Conservation (phyloP, 2,329 filamentous ascomycete species). For the Colletotrichum tabaci region DNA sequence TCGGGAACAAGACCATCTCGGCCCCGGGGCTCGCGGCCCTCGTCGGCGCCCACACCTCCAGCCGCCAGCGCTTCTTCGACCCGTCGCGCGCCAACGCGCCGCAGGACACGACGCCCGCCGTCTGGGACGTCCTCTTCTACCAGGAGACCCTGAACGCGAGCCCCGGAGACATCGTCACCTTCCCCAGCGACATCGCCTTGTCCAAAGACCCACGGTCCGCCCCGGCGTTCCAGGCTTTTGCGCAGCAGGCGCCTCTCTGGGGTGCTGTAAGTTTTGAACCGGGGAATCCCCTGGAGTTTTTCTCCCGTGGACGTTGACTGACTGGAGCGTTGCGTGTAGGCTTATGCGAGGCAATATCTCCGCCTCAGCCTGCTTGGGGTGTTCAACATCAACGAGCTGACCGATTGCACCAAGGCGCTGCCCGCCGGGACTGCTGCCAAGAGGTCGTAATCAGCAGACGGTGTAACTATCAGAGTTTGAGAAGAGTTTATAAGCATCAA, state of each 20-base stretch:
- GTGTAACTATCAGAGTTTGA: not conserved
- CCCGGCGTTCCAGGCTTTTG: constrained; percentile 57
- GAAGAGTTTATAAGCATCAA: not conserved
- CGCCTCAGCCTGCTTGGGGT: constrained; percentile 70
- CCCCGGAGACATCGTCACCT: constrained; percentile 56
- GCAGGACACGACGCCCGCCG: constrained; percentile 66
- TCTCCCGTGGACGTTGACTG: too few species aligned
- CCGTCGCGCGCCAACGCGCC: constrained; percentile 57
- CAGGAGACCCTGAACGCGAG: constrained; percentile 53
- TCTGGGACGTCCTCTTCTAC: constrained; percentile 69
- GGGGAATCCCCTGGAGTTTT: too few species aligned
- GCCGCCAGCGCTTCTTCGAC: constrained; percentile 63
- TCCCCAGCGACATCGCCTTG: constrained; percentile 58
- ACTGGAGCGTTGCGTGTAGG: constrained; percentile 48
- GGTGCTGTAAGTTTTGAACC: constrained; percentile 53
- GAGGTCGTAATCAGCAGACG: not conserved
- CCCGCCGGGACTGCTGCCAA: constrained; percentile 46
- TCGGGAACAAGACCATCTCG: constrained; percentile 67
- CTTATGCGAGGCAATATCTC: constrained; percentile 67
- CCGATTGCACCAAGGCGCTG: constrained; percentile 68
- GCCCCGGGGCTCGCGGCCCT: constrained; percentile 66
- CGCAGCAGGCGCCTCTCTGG: constrained; percentile 55
- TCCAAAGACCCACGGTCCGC: constrained; percentile 54
- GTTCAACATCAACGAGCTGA: constrained; percentile 69
- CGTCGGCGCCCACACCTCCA: constrained; percentile 68